These are phyloP conservation scores for Lablab purpureus DNA, from an alignment of 306 rosid genomes.

Conservation along the genomic window DNA sequence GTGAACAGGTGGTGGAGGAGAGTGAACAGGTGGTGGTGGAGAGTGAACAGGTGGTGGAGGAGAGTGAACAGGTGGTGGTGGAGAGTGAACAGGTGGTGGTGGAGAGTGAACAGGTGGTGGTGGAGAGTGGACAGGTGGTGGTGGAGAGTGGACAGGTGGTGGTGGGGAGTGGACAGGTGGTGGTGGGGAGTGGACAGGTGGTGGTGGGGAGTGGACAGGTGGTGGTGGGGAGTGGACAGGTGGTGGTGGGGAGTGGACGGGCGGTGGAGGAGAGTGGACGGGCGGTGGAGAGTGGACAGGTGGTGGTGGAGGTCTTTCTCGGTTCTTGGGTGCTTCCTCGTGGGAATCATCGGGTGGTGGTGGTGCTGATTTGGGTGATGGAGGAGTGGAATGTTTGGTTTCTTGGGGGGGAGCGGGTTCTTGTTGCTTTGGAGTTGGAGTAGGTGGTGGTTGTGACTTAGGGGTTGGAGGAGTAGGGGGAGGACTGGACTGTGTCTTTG, in stretches of 20 bases:
- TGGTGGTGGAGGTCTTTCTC: conserved; percentile 3
- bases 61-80: conserved; percentile 17
- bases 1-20: neutral
- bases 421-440: neutral
- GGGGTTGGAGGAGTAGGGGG: too few relatives aligned
- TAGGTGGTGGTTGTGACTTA: neutral
- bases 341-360: conserved; percentile 24
- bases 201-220: neutral
- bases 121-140: neutral
- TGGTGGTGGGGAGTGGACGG: neutral
- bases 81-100: neutral
- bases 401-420: neutral
- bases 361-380: neutral
- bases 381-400: neutral
- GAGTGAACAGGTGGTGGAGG: neutral
- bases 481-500: too few relatives aligned
- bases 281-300: conserved; percentile 1
- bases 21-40: conserved; percentile 1
- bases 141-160: neutral
- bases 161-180: conserved; percentile 21
- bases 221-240: conserved; percentile 10
- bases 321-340: neutral
- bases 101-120: conserved; percentile 28
- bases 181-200: conserved; percentile 6
- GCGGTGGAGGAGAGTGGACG: conserved; percentile 14